Base-by-base conservation (phyloP, 225 moss, liverwort and hornwort genomes). In the Takakia lepidozioides region DNA sequence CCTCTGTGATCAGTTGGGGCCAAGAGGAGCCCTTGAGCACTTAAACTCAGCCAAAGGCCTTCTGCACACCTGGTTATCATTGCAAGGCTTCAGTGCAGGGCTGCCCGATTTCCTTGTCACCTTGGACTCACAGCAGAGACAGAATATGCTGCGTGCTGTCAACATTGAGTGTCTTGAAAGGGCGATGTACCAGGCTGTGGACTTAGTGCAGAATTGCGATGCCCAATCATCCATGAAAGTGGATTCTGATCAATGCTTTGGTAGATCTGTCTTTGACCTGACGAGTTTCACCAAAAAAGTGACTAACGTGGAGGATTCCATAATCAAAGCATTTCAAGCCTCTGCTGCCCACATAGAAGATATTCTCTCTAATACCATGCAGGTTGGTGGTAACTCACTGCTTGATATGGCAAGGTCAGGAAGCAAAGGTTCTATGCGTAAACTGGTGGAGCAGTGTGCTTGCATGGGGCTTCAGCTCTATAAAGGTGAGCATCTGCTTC, bases 41-140 rank as follows among this genome's bases (percentile, higher is more conserved):
- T 54, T 98, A 37, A 77, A 98, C 61, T 69, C 64, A 59, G 74
- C 81, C 19, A 78, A 87, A 41, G 74, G 71, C 19, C 56, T 78
- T 8, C 63, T 92, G 65, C 76, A 82, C 48, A 75, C 76, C 25
- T 92, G 87, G 87, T 37, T 92, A 19, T 67, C 82, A 35, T 52
- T 57, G 4, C 69, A 69, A 63, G 87, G 92, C 5, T 92, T 92
- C 43, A 87, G 85, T 69, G 56, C 85, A 15, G 74, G 82, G 39
- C 62, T 92, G 27, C 57, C 63, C 5, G 92, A 92, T 30, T 84
- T 92, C 41, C 82, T 74, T 55, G 71, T 65, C 25, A 70, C 82
- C 18, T 32, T 32, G 17, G 65, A 72, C 46, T 25, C 46, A 17
- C 49, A 47, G 21, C 29, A 25, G 21, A 67, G 82, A 39, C 55